Base-by-base conservation (phyloP, 495 filamentous ascomycete species). In the Tuber magnatum region DNA sequence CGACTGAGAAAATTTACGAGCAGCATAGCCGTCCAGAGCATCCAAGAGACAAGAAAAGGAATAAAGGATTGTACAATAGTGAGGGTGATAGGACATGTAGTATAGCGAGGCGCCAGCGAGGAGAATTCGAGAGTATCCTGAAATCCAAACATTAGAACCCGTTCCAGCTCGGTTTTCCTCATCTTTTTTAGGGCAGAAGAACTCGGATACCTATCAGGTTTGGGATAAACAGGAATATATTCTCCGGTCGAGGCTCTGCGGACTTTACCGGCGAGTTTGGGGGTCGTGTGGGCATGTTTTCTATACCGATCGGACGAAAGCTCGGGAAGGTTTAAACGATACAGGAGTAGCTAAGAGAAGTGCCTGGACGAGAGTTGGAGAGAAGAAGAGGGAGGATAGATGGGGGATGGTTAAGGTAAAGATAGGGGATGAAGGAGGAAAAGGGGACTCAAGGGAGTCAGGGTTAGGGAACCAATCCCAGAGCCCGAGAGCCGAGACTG, bases 51-150 rank as follows among this genome's bases (percentile, higher is more conserved):
- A 99, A 35, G 93, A 97, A 70, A 97, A 86, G 80, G 89, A 92
- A 85, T 99, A 99, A 43, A 98, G 91, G 71, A 93, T 80, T 72
- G 92, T 93, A 86, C 95, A 98, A 39, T 94, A 97, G 81, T 94
- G 90, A 6, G 95, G 95, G 83, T 99, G 95, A 43, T 97, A 88
- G 38, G 94, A 94, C 95, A 98, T 98, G 86, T 96, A 99, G 86
- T 97, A 97, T 76, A 99, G 90, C 71, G 94, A 97, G 56, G 92
- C 93, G 76, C 97, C 86, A 76, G 94, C 92, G 74, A 99, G 90
- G 77, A 97, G 86, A 81, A 98, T 91, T 79, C 95, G 92, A 74
- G 86, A 87, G 85, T 98, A 98, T 78, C 95, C 94, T 97, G 73
- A 68, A 65, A 56, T 32, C 46, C 51, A 41, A 69, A 65, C 28